Evolutionary conservation across 208 protist genomes (phyloP), one percentile per base, ranked within the genome.

Genomic region (Trypanosomatidae sp.): DNA sequence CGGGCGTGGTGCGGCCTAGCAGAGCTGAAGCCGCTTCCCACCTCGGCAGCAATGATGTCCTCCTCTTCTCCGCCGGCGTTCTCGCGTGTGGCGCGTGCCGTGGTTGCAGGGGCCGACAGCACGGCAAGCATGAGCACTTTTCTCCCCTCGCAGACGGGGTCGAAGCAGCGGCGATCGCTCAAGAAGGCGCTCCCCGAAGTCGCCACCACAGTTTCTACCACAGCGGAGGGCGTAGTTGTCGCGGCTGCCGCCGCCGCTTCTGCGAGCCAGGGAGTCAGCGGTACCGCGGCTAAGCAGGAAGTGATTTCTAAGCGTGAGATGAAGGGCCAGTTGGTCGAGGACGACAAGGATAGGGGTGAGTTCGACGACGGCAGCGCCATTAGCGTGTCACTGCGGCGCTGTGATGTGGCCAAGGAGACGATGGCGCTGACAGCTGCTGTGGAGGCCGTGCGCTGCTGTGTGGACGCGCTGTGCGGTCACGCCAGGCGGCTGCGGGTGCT

Each of bases 391-490:
- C 66, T 62, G 56, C 55, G 69, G 65, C 70, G 70, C 39, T 75
- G 76, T 43, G 66, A 80, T 36, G 62, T 56, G 2, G 47, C 6
- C 19, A 71, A 71, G 64, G 76, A 71, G 22, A 80, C 70, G 65
- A 22, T 22, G 7, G 49, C 25, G 66, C 66, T 80, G 50, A 80
- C 55, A 47, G 25, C 55, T 25, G 44, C 52, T 12, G 50, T 53
- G 13, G 58, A 72, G 76, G 64, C 69, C 49, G 62, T 80, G 66
- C 49, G 71, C 44, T 41, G 17, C 19, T 25, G 39, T 5, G 62
- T 80, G 17, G 44, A 64, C 30, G 65, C 28, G 39, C 62, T 80
- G 6, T 80, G 76, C 66, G 41, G 66, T 0, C 55, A 62, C n/a
- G 56, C 66, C 4, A 49, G 56, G 69, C n/a, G 41, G 49, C 56